Conservation (phyloP, 176 grass and related monocot genomes). For the Chrysopogon serrulatus region DNA sequence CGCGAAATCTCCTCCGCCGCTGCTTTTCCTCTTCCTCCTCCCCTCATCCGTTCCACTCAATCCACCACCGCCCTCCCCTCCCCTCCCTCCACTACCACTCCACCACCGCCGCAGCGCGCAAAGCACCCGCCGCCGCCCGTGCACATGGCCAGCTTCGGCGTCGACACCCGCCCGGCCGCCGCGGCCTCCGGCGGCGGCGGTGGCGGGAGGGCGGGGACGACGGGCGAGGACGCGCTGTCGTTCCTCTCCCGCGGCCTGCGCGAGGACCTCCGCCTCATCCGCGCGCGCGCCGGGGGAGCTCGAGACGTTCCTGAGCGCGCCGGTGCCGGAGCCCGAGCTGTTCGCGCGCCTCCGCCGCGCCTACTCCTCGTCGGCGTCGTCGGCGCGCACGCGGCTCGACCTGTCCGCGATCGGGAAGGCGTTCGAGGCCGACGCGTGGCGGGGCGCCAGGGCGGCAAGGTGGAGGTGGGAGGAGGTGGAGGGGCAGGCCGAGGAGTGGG, state of each 20-base stretch:
- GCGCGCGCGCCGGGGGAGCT: constrained; percentile 67
- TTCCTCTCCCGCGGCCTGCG: constrained; percentile 68
- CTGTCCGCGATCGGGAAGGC: constrained; percentile 70
- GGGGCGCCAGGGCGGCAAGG: constrained; percentile 4
- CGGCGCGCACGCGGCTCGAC: constrained; percentile 56
- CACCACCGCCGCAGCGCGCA: neutral
- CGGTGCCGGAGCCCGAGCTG: constrained; percentile 69
- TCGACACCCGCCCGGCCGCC: constrained; percentile 47
- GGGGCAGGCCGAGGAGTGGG: constrained; percentile 63
- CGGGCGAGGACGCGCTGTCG: constrained; percentile 70
- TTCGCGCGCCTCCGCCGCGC: constrained; percentile 52
- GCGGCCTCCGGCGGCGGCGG: neutral
- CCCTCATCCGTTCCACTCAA: neutral
- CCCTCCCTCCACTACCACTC: neutral
- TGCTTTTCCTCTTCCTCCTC: neutral
- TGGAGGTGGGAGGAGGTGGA: constrained; percentile 40
- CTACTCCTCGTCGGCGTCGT: constrained; percentile 32
- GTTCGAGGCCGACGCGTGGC: constrained; percentile 59
- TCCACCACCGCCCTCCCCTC: neutral
- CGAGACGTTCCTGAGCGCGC: constrained; percentile 67
- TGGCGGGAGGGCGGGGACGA: neutral
- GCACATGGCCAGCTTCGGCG: constrained; percentile 60
- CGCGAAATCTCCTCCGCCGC: constrained; percentile 42
- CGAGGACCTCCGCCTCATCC: constrained; percentile 83
- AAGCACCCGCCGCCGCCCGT: neutral